Base-by-base conservation (phyloP, 148 eudicot species). In the Salicornia ramosissima region DNA sequence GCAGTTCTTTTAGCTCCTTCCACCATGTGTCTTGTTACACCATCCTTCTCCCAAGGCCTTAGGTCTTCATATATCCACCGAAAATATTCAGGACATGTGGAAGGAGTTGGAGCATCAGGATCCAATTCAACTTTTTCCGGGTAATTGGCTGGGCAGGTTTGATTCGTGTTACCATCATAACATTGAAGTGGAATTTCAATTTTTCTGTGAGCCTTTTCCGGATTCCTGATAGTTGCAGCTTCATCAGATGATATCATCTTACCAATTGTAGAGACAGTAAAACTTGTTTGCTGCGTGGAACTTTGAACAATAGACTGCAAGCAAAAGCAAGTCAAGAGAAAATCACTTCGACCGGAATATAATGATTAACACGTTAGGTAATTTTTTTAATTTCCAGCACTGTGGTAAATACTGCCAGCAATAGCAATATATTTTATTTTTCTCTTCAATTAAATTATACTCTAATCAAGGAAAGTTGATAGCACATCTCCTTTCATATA, bases 21-120 rank as follows among this genome's bases (percentile, higher is more conserved):
- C 47, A 91, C 74, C 81, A 74, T 83, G 6, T 91, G 88, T 61
- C 64, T 74, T 9, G 90, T 86, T 36, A 91, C 80, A 9, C 97
- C 97, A 0, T 83, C 81, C 55, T 80, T 77, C 49, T 43, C 74
- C 97, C 97, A 91, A 46, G 97, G 95, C 70, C 61, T 46, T 52
- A 91, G 79, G 73, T 91, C 97, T 75, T 91, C 97, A 65, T 88
- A 74, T 70, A 91, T 91, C 95, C 95, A 91, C 24, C 83, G 86
- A 70, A 88, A 91, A 79, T 87, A 83, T 2, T 86, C 90, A 0
- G 97, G 97, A 68, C 97, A 91, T 14, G 74, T 51, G 1, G 80
- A 54, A 61, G 89, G 75, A 57, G 80, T 65, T 24, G 77, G 71
- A 65, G 75, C 73, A 57, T 78, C 67, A 4, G 77, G 74, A 51